Conservation (phyloP, 768 basidiomycete species). For the Termitomyces sp. region DNA sequence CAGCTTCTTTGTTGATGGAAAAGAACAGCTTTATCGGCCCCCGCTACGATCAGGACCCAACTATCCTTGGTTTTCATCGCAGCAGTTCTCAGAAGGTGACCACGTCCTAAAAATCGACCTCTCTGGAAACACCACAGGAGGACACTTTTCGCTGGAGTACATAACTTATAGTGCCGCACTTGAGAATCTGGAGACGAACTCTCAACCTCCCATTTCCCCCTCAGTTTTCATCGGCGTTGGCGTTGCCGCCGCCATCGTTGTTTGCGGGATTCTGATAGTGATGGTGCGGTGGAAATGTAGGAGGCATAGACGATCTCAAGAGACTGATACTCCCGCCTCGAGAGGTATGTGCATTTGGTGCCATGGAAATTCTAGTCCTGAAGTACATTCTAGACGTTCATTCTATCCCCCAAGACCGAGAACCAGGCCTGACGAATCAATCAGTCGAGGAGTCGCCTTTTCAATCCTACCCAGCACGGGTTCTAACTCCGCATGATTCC, state of each 20-base stretch:
- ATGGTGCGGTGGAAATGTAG: constrained; percentile 1
- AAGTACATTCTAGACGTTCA: background rate
- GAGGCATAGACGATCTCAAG: background rate
- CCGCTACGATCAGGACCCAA: background rate
- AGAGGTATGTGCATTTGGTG: background rate
- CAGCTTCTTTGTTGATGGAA: background rate
- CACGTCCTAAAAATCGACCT: constrained; percentile 1
- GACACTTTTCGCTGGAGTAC: constrained; percentile 1
- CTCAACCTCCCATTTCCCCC: background rate
- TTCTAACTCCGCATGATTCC: background rate
- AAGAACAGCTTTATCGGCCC: background rate
- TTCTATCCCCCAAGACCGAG: background rate
- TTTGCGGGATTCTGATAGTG: background rate
- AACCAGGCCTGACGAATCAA: background rate
- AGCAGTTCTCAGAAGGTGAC: background rate
- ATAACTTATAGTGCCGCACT: background rate
- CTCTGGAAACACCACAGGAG: background rate
- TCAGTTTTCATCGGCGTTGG: constrained; percentile 3
- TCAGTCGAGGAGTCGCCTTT: background rate
- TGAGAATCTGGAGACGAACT: background rate
- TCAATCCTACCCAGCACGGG: no score
- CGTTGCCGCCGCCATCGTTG: background rate
- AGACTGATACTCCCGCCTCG: background rate
- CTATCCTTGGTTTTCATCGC: constrained; percentile 2
- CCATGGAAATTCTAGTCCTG: background rate